A percentile compares a stretch with the other conserved stretches of the same genome.
Conservation (phyloP, 352 stramenopile genomes). For the Globisporangium parvum region DNA sequence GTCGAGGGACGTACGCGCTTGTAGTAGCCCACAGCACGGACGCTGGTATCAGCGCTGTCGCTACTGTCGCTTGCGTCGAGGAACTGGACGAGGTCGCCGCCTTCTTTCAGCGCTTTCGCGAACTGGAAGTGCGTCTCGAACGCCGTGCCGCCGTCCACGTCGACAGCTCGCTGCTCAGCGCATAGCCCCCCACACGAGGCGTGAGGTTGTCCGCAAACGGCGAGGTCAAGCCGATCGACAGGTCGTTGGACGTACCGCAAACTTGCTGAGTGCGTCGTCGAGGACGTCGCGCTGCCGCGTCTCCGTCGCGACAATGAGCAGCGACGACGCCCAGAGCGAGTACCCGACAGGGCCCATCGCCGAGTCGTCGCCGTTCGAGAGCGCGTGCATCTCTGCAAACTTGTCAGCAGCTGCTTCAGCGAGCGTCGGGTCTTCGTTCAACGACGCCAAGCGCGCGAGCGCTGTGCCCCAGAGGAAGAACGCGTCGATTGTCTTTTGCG, state of each 20-base stretch:
- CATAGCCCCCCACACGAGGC: neutral
- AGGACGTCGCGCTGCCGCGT: constrained; percentile 48
- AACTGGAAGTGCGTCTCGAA: constrained; percentile 82
- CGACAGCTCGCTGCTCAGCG: constrained; percentile 38
- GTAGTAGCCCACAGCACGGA: constrained; percentile 12
- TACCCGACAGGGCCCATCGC: constrained; percentile 72
- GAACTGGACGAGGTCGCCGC: constrained; percentile 60
- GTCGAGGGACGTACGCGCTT: constrained; percentile 7
- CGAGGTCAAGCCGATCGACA: neutral
- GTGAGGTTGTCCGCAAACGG: too few species aligned
- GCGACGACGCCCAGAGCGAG: constrained; percentile 69
- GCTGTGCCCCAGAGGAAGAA: constrained; percentile 81
- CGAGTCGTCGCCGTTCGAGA: constrained; percentile 40
- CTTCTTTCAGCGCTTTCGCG: constrained; percentile 68
- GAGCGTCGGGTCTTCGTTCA: constrained; percentile 73
- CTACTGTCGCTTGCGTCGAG: constrained; percentile 23
- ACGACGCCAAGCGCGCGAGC: constrained; percentile 57
- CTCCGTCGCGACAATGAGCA: constrained; percentile 74
- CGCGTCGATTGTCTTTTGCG: constrained; percentile 56
- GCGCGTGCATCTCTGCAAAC: constrained; percentile 67
- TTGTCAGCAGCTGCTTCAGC: constrained; percentile 72
- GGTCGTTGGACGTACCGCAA: constrained; percentile 22
- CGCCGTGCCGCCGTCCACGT: constrained; percentile 76
- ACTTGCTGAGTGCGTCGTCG: constrained; percentile 54
- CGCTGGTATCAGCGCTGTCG: neutral